Percentiles rank a stretch among this genome's conserved stretches.
phyloP scores from a whole-genome alignment of 176 grass and related monocot genomes.

The Zea mays region DNA sequence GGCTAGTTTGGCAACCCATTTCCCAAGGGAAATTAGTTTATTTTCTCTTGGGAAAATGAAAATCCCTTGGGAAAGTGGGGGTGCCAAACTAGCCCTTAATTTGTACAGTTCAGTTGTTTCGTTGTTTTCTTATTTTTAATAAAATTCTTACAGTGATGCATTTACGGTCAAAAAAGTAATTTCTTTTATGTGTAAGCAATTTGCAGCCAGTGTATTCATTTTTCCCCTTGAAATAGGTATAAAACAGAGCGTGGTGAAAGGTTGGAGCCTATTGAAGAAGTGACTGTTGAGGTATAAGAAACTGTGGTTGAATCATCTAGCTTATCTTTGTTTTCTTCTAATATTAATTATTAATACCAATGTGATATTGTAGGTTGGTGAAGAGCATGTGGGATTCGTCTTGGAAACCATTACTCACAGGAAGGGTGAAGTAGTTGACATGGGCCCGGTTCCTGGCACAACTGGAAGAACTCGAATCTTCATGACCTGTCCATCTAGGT shows the following conservation, averaged over 20 bases:
- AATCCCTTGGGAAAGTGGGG: too few species aligned
- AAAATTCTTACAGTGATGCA: not conserved
- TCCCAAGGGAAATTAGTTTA: too few species aligned
- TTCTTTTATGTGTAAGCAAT: constrained; percentile 11
- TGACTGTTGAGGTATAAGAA: constrained; percentile 87
- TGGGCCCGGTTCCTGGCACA: constrained; percentile 88
- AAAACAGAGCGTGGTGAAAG: constrained; percentile 71
- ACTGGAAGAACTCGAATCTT: constrained; percentile 78
- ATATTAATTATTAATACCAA: constrained; percentile 32
- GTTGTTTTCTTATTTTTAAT: constrained; percentile 8
- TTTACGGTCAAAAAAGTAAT: not conserved
- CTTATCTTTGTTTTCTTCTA: constrained; percentile 35
- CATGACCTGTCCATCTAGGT: constrained; percentile 98
- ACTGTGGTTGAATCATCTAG: constrained; percentile 17
- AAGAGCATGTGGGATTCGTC: constrained; percentile 93
- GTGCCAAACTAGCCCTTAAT: not conserved
- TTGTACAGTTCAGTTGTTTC: not conserved
- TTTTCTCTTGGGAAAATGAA: too few species aligned
- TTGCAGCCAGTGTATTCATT: constrained; percentile 29
- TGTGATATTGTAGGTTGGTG: constrained; percentile 74
- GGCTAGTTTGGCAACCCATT: too few species aligned
- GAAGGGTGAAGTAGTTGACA: constrained; percentile 85
- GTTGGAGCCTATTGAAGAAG: constrained; percentile 98
- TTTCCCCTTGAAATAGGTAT: constrained; percentile 62
- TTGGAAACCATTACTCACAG: constrained; percentile 91